Conservation (phyloP, 148 eudicot genomes). For the Pharnaceum exiguum region DNA sequence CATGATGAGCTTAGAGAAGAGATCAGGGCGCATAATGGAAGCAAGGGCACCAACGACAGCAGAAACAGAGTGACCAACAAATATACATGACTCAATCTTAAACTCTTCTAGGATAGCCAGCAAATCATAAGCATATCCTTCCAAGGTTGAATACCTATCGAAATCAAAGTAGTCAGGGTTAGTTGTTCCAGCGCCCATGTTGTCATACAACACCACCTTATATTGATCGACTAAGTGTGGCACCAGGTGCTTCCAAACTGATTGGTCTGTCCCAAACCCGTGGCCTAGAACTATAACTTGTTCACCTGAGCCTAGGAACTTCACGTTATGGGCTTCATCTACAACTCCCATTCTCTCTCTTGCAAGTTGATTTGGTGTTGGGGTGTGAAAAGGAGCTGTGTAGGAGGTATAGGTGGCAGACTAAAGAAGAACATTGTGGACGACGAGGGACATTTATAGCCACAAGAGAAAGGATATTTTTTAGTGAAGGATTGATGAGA, state of each 20-base stretch:
- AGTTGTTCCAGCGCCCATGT: conserved; percentile 93
- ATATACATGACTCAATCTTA: conserved; percentile 39
- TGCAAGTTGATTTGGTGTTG: background rate
- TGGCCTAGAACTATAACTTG: conserved; percentile 60
- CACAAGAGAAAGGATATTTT: conserved; percentile 9
- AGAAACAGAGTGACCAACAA: conserved; percentile 84
- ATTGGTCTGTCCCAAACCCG: conserved; percentile 91
- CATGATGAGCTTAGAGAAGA: conserved; percentile 60
- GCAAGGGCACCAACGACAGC: conserved; percentile 65
- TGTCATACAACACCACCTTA: conserved; percentile 64
- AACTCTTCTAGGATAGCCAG: conserved; percentile 73
- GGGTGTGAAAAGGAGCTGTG: background rate
- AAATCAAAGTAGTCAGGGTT: conserved; percentile 88
- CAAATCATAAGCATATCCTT: conserved; percentile 70
- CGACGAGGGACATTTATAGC: conserved; percentile 24
- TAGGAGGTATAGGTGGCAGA: background rate
- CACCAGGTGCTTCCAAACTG: conserved; percentile 77
- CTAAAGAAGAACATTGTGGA: no score
- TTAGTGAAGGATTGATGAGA: background rate
- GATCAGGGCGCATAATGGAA: conserved; percentile 73
- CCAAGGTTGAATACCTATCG: conserved; percentile 55
- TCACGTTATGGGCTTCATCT: conserved; percentile 83
- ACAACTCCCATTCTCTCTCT: conserved; percentile 51
- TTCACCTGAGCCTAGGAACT: conserved; percentile 44
- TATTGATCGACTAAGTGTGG: conserved; percentile 65